These are phyloP conservation scores for Neonectria faginata DNA, from an alignment of 2,329 filamentous ascomycete species.

Conservation along the genomic window DNA sequence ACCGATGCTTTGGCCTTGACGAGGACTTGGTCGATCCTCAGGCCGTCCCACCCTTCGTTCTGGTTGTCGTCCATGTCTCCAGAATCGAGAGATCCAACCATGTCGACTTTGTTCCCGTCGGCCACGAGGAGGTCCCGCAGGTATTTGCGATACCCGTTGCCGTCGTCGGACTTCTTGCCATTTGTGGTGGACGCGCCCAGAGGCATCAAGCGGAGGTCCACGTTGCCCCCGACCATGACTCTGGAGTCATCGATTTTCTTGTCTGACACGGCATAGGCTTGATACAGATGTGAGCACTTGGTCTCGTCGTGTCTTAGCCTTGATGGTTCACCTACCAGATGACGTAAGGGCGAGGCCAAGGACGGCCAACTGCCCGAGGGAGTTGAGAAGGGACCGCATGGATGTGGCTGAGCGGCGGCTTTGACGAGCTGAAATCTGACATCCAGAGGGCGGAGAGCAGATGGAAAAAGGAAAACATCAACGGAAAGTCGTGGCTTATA, in stretches of 20 bases:
- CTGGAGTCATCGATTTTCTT: neutral
- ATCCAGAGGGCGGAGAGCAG: neutral
- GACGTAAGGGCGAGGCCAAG: constrained; percentile 44
- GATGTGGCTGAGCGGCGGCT: neutral
- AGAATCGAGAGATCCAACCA: constrained; percentile 54
- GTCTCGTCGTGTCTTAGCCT: constrained; percentile 13
- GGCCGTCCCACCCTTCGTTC: constrained; percentile 59
- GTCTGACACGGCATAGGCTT: constrained; percentile 8
- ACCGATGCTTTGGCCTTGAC: constrained; percentile 50
- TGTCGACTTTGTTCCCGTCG: constrained; percentile 52
- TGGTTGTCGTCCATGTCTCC: constrained; percentile 57
- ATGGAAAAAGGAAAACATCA: neutral
- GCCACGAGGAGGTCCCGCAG: constrained; percentile 49
- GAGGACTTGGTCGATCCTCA: constrained; percentile 55
- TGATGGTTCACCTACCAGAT: constrained; percentile 37
- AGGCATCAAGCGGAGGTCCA: constrained; percentile 56
- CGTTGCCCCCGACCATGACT: constrained; percentile 21
- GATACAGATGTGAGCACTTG: neutral
- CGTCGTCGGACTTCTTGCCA: constrained; percentile 51
- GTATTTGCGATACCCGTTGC: constrained; percentile 55
- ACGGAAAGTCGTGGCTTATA: constrained; percentile 1
- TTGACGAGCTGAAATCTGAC: neutral
- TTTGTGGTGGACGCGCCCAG: constrained; percentile 59
- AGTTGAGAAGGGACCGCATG: constrained; percentile 12
- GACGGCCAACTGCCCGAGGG: constrained; percentile 29